phyloP scores from a whole-genome alignment of 2,329 filamentous ascomycete species.

The Scleromitrula shiraiana region DNA sequence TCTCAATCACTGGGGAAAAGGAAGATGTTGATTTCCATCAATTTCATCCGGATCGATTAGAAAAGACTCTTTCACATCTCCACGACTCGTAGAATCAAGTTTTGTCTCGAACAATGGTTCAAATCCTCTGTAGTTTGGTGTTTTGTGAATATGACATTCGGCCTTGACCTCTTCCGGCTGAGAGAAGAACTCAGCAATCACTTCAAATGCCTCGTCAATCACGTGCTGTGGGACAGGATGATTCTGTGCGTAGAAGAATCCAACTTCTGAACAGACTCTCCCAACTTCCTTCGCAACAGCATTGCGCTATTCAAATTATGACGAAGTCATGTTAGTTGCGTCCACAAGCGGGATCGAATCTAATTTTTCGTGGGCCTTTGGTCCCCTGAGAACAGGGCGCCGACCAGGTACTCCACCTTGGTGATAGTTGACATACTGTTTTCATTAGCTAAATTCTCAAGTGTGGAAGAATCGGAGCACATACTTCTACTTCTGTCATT shows the following conservation, averaged over 20 bases:
- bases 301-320: not conserved
- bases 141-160: not conserved
- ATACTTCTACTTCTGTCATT: not conserved
- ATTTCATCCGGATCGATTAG: not conserved
- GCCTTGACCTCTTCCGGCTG: not conserved
- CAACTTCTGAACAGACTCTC: not conserved
- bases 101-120: not conserved
- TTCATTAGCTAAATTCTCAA: slow-evolving; percentile 6
- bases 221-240: not conserved
- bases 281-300: not conserved
- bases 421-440: not conserved
- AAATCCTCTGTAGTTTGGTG: not conserved
- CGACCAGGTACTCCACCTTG: not conserved
- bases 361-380: not conserved
- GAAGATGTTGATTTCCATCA: not conserved
- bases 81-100: not conserved
- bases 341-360: not conserved
- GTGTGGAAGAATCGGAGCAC: not conserved
- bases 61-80: not conserved
- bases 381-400: not conserved
- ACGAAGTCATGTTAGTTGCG: not conserved
- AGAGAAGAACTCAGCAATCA: not conserved
- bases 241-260: not conserved
- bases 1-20: not conserved
- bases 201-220: not conserved